Evolutionary conservation across 371 early-diverging fungal genomes (phyloP).

Genomic region (Rhizopus microsporus): DNA sequence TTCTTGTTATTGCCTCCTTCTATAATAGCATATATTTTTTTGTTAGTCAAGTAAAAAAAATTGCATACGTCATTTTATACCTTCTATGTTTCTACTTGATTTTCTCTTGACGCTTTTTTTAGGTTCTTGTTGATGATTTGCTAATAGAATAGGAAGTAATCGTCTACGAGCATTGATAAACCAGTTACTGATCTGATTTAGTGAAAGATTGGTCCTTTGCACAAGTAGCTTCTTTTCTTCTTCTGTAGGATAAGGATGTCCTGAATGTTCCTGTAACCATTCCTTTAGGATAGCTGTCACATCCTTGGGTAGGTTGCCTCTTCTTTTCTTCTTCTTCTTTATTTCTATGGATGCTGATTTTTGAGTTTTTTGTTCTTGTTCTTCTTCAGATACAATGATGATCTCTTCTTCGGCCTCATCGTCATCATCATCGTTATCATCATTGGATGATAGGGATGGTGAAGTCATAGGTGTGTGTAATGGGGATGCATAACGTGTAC

Average conservation of each 20-base stretch:
- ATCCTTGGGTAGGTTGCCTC: constrained; percentile 55
- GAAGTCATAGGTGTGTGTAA: constrained; percentile 10
- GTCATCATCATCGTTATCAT: constrained; percentile 6
- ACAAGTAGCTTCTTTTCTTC: constrained; percentile 63
- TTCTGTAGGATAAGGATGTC: constrained; percentile 77
- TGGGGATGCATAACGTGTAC: constrained; percentile 13
- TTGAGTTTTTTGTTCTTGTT: constrained; percentile 1
- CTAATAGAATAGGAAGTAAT: constrained; percentile 30
- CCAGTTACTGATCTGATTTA: constrained; percentile 81
- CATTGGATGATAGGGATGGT: not conserved
- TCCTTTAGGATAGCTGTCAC: constrained; percentile 60
- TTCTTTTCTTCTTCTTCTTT: constrained; percentile 22
- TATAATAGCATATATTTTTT: too few species aligned
- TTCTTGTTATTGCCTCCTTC: too few species aligned
- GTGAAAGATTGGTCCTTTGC: constrained; percentile 56
- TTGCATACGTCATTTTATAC: too few species aligned
- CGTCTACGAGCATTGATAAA: constrained; percentile 79
- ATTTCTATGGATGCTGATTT: not conserved
- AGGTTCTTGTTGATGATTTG: not conserved
- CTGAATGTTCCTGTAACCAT: constrained; percentile 69
- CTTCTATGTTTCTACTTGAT: too few species aligned
- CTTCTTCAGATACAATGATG: constrained; percentile 2
- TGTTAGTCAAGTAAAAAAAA: too few species aligned
- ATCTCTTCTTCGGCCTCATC: constrained; percentile 3
- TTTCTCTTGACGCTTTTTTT: too few species aligned